Evolutionary conservation across 2,329 filamentous ascomycete species (phyloP).

Genomic region (Apiospora rasikravindrae): DNA sequence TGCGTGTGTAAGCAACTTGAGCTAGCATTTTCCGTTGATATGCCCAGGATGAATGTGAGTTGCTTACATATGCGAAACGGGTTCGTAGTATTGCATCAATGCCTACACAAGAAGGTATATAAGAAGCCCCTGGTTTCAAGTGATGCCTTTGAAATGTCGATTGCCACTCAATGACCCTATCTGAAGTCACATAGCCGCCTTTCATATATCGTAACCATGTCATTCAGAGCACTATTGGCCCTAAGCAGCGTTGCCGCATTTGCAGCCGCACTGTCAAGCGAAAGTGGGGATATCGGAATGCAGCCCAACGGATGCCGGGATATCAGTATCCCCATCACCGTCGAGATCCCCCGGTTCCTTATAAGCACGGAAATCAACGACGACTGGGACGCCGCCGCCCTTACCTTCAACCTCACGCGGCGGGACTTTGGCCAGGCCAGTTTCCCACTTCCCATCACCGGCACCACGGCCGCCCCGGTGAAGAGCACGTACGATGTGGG

Average conservation of each 20-base stretch:
- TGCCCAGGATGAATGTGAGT: background rate
- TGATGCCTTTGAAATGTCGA: too few relatives aligned
- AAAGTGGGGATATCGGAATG: background rate
- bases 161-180: too few relatives aligned
- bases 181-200: background rate
- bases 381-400: slow-evolving; percentile 36
- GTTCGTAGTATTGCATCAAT: background rate
- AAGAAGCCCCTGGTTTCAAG: too few relatives aligned
- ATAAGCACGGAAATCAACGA: slow-evolving; percentile 33
- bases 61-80: background rate
- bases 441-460: slow-evolving; percentile 33
- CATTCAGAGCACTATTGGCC: background rate
- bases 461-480: slow-evolving; percentile 29
- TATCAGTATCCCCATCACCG: slow-evolving; percentile 34
- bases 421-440: slow-evolving; percentile 29
- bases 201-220: background rate
- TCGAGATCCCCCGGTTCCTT: slow-evolving; percentile 35
- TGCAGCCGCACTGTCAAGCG: background rate
- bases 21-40: background rate
- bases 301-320: slow-evolving; percentile 29
- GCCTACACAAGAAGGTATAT: background rate
- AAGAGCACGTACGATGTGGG: slow-evolving; percentile 34
- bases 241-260: too few relatives aligned
- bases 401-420: slow-evolving; percentile 37
- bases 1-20: background rate